Base-by-base conservation (phyloP, 495 filamentous ascomycete species). In the Bacidia rubella region DNA sequence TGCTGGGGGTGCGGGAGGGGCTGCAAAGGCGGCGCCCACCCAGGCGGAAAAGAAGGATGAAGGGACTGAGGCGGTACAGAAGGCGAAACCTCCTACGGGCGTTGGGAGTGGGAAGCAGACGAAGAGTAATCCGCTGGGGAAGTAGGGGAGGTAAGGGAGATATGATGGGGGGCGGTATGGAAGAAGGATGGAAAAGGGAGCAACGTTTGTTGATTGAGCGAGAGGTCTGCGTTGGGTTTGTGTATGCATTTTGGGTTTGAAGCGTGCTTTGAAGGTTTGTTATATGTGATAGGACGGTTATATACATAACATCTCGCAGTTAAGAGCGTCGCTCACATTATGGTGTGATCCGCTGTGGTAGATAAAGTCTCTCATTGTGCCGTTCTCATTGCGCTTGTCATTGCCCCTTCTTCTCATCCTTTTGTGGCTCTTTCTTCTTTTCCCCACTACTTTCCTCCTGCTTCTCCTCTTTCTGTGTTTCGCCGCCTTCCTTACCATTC, bases 391-490 rank as follows among this genome's bases (percentile, higher is more conserved):
- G n/a, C n/a, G n/a, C n/a, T n/a, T n/a, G n/a, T n/a, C n/a, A n/a
- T n/a, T n/a, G n/a, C n/a, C 32, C 32, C 32, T 39, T 39, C n/a
- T 39, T 39, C 9, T 39, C 32, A 10, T 39, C 32, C 32, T 39
- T 39, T n/a, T 39, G 9, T n/a, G 9, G 10, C 32, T 39, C 32
- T 10, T n/a, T n/a, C 32, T 39, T 39, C 32, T 39, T 9, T 39
- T n/a, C n/a, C n/a, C n/a, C n/a, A n/a, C n/a, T 35, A 7, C 7
- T 7, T 35, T 35, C 15, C 29, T 35, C 41, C 26, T 55, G 40
- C 45, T 54, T 55, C 49, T 57, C 45, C 27, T 63, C 26, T 22
- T 60, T 55, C 49, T 57, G 45, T 54, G 56, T 47, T 60, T 66
- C 53, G 54, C 60, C 59, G 55, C 58, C 57, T 53, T 58, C 55